A percentile compares a stretch with the other conserved stretches of the same genome.
Evolutionary conservation across 148 eudicot genomes (phyloP).

Genomic region (Talinum fruticosum): DNA sequence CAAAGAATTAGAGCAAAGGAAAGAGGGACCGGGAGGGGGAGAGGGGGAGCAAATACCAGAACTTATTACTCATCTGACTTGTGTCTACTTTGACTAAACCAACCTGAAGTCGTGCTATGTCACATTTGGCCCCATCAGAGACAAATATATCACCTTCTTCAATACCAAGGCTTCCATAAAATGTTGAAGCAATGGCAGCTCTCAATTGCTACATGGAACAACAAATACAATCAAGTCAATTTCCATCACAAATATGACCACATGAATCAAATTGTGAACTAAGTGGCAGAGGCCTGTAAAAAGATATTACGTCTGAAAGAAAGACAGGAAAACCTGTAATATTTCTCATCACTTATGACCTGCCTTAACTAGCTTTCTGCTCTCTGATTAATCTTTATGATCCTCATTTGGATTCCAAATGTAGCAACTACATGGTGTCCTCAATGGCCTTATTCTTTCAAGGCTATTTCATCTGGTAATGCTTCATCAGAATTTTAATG

Average conservation of each 20-base stretch:
- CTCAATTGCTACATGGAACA: conserved; percentile 56
- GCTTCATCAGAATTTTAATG: no score
- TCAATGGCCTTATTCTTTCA: no score
- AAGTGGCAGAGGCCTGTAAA: not conserved
- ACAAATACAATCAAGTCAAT: not conserved
- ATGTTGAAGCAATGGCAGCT: conserved; percentile 74
- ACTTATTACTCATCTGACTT: no score
- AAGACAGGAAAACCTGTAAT: not conserved
- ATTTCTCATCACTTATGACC: not conserved
- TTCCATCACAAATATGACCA: not conserved
- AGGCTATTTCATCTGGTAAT: no score
- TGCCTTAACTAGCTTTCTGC: no score
- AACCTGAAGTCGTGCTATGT: conserved; percentile 94
- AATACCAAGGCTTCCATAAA: conserved; percentile 65
- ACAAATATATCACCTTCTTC: conserved; percentile 88
- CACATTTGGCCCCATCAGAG: conserved; percentile 96
- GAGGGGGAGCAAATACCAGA: no score
- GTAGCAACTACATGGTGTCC: no score
- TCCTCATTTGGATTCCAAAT: no score
- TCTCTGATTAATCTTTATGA: no score
- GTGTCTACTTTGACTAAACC: not conserved
- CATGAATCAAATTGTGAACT: not conserved
- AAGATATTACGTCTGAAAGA: not conserved
- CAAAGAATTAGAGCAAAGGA: no score
- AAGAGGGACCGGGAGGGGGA: no score